phyloP scores from a whole-genome alignment of 202 grass and related monocot genomes.

The Panicum virgatum region DNA sequence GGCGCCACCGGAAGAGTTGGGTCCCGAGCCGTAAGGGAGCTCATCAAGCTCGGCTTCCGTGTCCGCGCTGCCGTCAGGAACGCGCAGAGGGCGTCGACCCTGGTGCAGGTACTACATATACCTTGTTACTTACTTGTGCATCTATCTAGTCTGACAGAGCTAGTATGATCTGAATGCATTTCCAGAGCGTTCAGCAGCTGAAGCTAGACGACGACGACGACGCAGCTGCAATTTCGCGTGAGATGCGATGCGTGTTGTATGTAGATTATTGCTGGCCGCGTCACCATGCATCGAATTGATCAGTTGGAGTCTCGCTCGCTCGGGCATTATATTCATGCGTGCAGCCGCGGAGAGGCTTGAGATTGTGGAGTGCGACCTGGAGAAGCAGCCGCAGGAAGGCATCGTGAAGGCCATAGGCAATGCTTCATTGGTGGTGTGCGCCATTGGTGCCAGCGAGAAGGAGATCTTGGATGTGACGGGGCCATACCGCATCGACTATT shows the following conservation, averaged over 20 bases:
- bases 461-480: constrained; percentile 82
- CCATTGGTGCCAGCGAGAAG: constrained; percentile 92
- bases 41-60: constrained; percentile 84
- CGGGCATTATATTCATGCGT: no score
- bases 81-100: constrained; percentile 55
- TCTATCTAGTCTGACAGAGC: no score
- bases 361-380: constrained; percentile 85
- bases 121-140: neutral
- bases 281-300: neutral
- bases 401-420: constrained; percentile 66
- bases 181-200: constrained; percentile 76
- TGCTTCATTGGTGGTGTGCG: constrained; percentile 69
- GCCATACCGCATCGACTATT: constrained; percentile 84
- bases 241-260: constrained; percentile 8
- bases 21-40: constrained; percentile 72
- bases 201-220: constrained; percentile 36
- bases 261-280: no score
- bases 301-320: neutral
- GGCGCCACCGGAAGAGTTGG: constrained; percentile 76
- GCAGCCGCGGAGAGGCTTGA: constrained; percentile 62
- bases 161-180: no score
- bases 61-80: constrained; percentile 80
- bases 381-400: constrained; percentile 56
- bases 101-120: constrained; percentile 64
- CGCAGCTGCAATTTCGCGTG: constrained; percentile 47